phyloP scores from a whole-genome alignment of 1,284 basidiomycete species.

The Rhodotorula sp. region DNA sequence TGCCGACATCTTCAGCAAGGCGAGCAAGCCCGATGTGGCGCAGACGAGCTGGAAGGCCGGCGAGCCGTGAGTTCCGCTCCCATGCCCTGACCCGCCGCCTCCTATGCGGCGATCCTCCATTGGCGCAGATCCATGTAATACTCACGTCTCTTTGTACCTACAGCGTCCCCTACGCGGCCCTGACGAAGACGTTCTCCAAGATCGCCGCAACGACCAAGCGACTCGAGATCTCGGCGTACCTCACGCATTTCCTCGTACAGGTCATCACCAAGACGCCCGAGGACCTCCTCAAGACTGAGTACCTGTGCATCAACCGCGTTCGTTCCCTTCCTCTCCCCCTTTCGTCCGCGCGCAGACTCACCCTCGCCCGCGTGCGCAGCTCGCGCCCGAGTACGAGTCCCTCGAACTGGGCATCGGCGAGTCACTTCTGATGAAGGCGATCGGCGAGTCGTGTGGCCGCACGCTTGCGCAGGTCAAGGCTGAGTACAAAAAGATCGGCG shows the following conservation, averaged over 20 bases:
- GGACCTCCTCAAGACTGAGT: slow-evolving; percentile 82
- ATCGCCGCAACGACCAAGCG: slow-evolving; percentile 97
- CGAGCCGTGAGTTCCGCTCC: slow-evolving; percentile 64
- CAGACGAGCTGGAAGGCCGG: slow-evolving; percentile 76
- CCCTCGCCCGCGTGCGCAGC: slow-evolving; percentile 53
- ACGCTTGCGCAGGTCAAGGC: slow-evolving; percentile 79
- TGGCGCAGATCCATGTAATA: no score
- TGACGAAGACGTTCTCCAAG: slow-evolving; percentile 81
- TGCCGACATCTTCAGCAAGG: slow-evolving; percentile 65
- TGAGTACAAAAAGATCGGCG: slow-evolving; percentile 91
- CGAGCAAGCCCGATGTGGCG: slow-evolving; percentile 55
- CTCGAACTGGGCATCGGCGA: slow-evolving; percentile 97
- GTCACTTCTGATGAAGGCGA: slow-evolving; percentile 90
- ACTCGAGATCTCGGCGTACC: slow-evolving; percentile 83
- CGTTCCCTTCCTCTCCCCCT: slow-evolving; percentile 45
- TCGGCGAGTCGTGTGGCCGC: slow-evolving; percentile 90
- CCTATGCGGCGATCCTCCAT: no score
- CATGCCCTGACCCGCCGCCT: background rate
- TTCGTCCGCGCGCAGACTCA: slow-evolving; percentile 10
- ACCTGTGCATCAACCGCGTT: slow-evolving; percentile 96
- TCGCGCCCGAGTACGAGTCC: slow-evolving; percentile 94
- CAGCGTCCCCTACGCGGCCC: slow-evolving; percentile 90
- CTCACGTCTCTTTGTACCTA: background rate
- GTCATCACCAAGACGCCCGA: slow-evolving; percentile 81
- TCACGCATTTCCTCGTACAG: slow-evolving; percentile 84